Evolutionary conservation across 1,139 yeast species (phyloP).

Genomic region (Geotrichum bryndzae): DNA sequence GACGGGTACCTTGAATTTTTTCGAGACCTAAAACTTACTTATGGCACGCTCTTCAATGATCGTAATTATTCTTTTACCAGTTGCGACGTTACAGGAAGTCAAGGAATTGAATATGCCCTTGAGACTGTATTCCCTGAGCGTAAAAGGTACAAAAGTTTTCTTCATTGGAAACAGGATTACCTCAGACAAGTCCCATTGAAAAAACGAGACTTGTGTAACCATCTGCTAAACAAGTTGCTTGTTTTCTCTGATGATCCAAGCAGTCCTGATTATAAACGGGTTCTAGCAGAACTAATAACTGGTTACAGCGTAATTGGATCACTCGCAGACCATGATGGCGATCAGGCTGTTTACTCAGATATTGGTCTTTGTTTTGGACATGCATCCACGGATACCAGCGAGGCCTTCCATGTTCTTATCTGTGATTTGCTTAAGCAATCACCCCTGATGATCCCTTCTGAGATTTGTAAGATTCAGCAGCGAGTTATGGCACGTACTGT

Average conservation of each 20-base stretch:
- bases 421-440: background rate
- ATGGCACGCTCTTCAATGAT: background rate
- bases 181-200: background rate
- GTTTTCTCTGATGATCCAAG: background rate
- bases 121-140: background rate
- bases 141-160: background rate
- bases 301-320: background rate
- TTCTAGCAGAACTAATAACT: background rate
- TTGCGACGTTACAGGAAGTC: background rate
- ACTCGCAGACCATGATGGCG: background rate
- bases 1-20: background rate
- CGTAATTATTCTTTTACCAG: background rate
- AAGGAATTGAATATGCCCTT: background rate
- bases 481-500: background rate
- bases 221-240: background rate
- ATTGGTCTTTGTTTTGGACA: background rate
- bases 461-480: background rate
- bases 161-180: background rate
- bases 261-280: background rate
- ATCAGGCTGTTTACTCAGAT: background rate
- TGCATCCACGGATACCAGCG: background rate
- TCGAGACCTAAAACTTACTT: background rate
- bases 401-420: background rate
- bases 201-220: background rate
- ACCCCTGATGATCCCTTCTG: background rate